Evolutionary conservation across 2,329 filamentous ascomycete species (phyloP).

Genomic region (Trichoderma aggressivum): DNA sequence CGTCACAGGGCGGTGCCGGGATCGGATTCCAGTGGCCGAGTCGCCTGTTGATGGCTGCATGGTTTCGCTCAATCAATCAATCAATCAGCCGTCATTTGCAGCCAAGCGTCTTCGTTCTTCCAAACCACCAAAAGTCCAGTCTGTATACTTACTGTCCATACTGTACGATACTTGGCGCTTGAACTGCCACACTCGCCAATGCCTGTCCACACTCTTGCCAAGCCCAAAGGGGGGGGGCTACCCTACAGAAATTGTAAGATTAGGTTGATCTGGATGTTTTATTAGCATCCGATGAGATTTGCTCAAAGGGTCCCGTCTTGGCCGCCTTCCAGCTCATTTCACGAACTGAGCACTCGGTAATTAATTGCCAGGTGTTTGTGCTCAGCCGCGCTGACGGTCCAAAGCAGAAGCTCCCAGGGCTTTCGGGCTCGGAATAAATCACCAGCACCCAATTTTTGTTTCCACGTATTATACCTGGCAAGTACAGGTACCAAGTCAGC

Average conservation of each 20-base stretch:
- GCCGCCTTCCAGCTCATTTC: neutral
- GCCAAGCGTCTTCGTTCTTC: no score
- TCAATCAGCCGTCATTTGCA: neutral
- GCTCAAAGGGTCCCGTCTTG: neutral
- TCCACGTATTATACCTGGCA: neutral
- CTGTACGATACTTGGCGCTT: neutral
- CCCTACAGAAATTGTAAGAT: neutral
- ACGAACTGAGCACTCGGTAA: neutral
- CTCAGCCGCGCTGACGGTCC: neutral
- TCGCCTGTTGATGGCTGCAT: neutral
- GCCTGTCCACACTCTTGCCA: neutral
- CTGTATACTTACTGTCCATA: neutral
- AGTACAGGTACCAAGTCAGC: slow-evolving; percentile 15
- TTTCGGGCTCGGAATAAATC: neutral
- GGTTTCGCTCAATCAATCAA: neutral
- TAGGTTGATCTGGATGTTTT: neutral
- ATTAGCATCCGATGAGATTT: neutral
- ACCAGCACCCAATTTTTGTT: neutral
- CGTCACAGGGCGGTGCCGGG: neutral
- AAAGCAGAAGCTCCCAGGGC: neutral
- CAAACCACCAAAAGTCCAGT: no score
- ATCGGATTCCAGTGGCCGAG: neutral
- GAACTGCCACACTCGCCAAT: neutral
- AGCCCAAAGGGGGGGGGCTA: neutral
- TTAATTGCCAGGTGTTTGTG: neutral